Conservation (phyloP, 202 grass and related monocot species). For the Digitaria exilis region DNA sequence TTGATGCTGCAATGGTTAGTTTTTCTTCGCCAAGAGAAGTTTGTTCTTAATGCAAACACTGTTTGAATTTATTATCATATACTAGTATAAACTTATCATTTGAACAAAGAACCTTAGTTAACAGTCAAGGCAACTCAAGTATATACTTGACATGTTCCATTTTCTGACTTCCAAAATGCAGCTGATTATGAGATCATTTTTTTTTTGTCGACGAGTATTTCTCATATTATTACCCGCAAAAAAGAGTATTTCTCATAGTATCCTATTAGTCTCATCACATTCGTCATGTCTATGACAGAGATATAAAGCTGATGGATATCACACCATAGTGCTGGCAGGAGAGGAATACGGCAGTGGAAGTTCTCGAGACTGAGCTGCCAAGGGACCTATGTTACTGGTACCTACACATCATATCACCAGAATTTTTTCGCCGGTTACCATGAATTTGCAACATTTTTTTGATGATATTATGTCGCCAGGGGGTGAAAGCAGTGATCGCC, state of each 20-base stretch:
- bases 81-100: not conserved
- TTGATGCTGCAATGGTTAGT: slow-evolving; percentile 77
- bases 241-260: not conserved
- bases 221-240: too few relatives aligned
- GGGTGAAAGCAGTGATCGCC: slow-evolving; percentile 92
- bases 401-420: slow-evolving; percentile 1
- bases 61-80: not conserved
- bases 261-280: not conserved
- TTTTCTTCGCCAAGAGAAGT: not conserved
- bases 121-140: not conserved
- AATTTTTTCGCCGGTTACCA: not conserved
- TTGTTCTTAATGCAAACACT: not conserved
- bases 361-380: slow-evolving; percentile 95
- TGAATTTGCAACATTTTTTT: not conserved
- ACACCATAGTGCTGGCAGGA: slow-evolving; percentile 81
- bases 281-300: slow-evolving; percentile 53
- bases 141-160: not conserved
- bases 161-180: not conserved
- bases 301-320: slow-evolving; percentile 77
- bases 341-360: slow-evolving; percentile 92
- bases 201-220: not conserved
- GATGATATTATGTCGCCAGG: slow-evolving; percentile 49
- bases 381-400: slow-evolving; percentile 88
- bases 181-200: not conserved
- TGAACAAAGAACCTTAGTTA: not conserved